Evolutionary conservation across 257 asterid genomes (phyloP), one percentile per base, ranked within the genome.

Genomic region (Ehretia macrophylla): DNA sequence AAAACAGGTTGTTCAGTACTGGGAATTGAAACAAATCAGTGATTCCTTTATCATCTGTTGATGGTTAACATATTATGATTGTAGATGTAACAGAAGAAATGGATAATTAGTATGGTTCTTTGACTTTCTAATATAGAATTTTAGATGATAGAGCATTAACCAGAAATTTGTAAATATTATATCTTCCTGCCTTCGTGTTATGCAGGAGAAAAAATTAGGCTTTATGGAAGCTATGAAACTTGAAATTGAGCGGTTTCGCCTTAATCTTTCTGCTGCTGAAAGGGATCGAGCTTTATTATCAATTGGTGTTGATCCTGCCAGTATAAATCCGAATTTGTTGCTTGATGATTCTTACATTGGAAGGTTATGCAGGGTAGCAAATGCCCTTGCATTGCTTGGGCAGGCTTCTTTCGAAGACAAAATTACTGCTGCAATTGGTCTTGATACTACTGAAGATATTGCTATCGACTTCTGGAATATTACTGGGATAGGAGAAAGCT

Each of bases 241-340:
- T 72, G 99, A 92, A 80, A 81, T 86, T 72, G 95, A 86, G 57
- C 91, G 99, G 65, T 83, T 92, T 55, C 78, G 70, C 64, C 63
- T 78, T 72, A 86, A 86, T 80, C 89, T 88, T 67, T 86, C 97
- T 62, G 97, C 99, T 68, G 90, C 99, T 63, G 95, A 79, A 76
- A 86, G 99, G 84, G 96, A 92, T 74, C 84, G 97, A 76, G 85
- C 95, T 32, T 81, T 92, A 67, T 76, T 92, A 72, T 83, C 95
- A 39, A 76, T 92, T 44, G 95, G 97, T 55, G 83, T 92, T 68
- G 99, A 88, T 82, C 96, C 97, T 72, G 96, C 97, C 38, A 83
- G 82, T 71, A 86, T 92, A 75, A 89, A 89, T 68, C 97, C 97
- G 20, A 86, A 88, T 70, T 55, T 79, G 61, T 67, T 88, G 71